A percentile compares a stretch with the other conserved stretches of the same genome.
These are phyloP conservation scores for Ceratocystis alfenasii DNA, from an alignment of 2,329 filamentous ascomycete species.

Conservation along the genomic window DNA sequence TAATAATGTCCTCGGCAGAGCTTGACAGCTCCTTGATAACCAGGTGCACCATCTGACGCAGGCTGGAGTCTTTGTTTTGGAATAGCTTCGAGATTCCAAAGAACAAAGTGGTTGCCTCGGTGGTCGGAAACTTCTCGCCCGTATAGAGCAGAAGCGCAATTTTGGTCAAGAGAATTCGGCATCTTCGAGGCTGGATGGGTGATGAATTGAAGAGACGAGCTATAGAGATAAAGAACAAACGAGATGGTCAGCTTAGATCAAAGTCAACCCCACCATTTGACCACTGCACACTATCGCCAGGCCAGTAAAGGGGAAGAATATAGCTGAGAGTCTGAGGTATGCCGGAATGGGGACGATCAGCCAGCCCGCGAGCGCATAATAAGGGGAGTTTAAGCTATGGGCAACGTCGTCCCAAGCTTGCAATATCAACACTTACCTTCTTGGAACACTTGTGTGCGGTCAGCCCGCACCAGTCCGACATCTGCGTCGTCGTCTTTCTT, in stretches of 20 bases:
- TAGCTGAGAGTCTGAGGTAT: too few relatives aligned
- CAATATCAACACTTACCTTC: slow-evolving; percentile 55
- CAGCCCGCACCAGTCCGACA: slow-evolving; percentile 85
- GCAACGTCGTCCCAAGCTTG: neutral
- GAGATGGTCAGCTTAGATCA: neutral
- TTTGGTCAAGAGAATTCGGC: slow-evolving; percentile 93
- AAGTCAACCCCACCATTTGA: too few relatives aligned
- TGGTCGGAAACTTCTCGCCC: slow-evolving; percentile 90
- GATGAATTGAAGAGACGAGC: slow-evolving; percentile 96
- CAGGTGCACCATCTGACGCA: slow-evolving; percentile 97
- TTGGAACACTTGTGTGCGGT: slow-evolving; percentile 95
- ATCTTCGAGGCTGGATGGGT: slow-evolving; percentile 92
- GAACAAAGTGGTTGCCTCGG: slow-evolving; percentile 96
- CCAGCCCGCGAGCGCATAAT: too few relatives aligned
- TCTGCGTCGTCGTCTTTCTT: slow-evolving; percentile 99
- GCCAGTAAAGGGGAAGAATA: too few relatives aligned
- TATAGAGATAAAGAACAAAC: slow-evolving; percentile 32
- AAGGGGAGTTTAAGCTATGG: slow-evolving; percentile 17
- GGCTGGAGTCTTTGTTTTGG: slow-evolving; percentile 96
- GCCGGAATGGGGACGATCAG: too few relatives aligned
- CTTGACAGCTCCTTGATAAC: slow-evolving; percentile 94
- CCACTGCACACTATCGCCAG: too few relatives aligned
- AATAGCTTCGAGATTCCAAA: slow-evolving; percentile 98
- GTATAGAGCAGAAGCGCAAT: slow-evolving; percentile 93
- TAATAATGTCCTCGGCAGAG: slow-evolving; percentile 96